Conservation (phyloP, 1,139 yeast species). For the Entelexis paramagnoliae region DNA sequence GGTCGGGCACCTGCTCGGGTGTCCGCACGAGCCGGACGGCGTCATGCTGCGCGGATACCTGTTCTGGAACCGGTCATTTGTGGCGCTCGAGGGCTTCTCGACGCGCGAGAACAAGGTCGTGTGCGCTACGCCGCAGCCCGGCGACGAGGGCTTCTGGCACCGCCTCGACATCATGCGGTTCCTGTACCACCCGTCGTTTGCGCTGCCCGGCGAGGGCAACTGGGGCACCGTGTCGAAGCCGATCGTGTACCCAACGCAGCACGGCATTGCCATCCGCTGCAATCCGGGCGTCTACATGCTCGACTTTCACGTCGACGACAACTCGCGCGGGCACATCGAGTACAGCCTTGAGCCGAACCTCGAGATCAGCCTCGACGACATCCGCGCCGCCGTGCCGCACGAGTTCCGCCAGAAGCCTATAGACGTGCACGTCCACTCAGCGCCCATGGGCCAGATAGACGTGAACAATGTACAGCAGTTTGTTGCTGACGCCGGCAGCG, state of each 20-base stretch:
- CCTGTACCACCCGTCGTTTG: slow-evolving; percentile 68
- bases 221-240: slow-evolving; percentile 29
- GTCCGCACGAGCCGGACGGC: slow-evolving; percentile 85
- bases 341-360: slow-evolving; percentile 47
- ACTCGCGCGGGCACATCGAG: slow-evolving; percentile 50
- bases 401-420: slow-evolving; percentile 32
- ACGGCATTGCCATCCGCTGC: slow-evolving; percentile 44
- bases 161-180: slow-evolving; percentile 68
- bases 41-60: slow-evolving; percentile 84
- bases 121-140: slow-evolving; percentile 26
- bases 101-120: slow-evolving; percentile 44
- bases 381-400: slow-evolving; percentile 39
- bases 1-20: slow-evolving; percentile 80
- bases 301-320: slow-evolving; percentile 52
- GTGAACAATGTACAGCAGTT: slow-evolving; percentile 28
- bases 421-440: slow-evolving; percentile 38
- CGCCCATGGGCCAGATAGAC: slow-evolving; percentile 27
- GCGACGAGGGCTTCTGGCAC: slow-evolving; percentile 75
- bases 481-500: slow-evolving; percentile 1
- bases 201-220: slow-evolving; percentile 50
- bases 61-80: slow-evolving; percentile 68
- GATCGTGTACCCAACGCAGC: slow-evolving; percentile 38
- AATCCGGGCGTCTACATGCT: slow-evolving; percentile 57
- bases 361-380: slow-evolving; percentile 40
- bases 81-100: slow-evolving; percentile 55